Conservation (phyloP, 2,329 filamentous ascomycete species). For the Pseudophaeomoniella oleicola region DNA sequence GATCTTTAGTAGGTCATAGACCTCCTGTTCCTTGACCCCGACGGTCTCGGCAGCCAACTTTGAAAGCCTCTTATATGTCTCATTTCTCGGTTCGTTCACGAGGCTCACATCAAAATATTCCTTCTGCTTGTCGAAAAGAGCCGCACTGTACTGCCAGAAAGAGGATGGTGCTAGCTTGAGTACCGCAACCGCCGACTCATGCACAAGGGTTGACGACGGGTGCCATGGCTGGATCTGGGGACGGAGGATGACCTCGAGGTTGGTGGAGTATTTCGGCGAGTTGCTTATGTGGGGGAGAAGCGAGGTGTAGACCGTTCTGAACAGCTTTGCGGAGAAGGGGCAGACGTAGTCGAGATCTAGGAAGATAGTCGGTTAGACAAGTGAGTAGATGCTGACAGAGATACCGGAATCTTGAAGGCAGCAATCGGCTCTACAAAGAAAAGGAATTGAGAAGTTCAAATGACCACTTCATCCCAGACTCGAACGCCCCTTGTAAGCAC, state of each 20-base stretch:
- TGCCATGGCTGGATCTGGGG: slow-evolving; percentile 95
- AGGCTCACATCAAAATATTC: slow-evolving; percentile 75
- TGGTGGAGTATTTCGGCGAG: slow-evolving; percentile 38
- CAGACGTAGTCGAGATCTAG: slow-evolving; percentile 79
- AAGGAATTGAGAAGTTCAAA: too few relatives aligned
- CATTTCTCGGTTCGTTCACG: slow-evolving; percentile 70
- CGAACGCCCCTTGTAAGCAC: slow-evolving; percentile 6
- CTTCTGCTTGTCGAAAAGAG: slow-evolving; percentile 54
- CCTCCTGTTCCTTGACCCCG: slow-evolving; percentile 54
- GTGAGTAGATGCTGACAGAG: not conserved
- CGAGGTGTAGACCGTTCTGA: slow-evolving; percentile 56
- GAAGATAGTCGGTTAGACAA: not conserved
- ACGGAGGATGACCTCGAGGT: slow-evolving; percentile 63
- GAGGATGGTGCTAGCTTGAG: slow-evolving; percentile 52
- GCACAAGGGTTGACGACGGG: slow-evolving; percentile 58
- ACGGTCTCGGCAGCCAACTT: slow-evolving; percentile 50
- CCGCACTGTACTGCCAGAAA: slow-evolving; percentile 68
- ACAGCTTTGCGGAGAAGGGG: slow-evolving; percentile 60
- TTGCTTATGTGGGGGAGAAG: slow-evolving; percentile 49
- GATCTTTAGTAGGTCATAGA: slow-evolving; percentile 57
- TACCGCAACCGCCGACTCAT: slow-evolving; percentile 71
- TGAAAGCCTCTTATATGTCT: slow-evolving; percentile 67
- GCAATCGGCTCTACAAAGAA: too few relatives aligned
- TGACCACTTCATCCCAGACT: not conserved
- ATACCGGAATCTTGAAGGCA: slow-evolving; percentile 1